Percentiles rank a stretch among this genome's conserved stretches.
Evolutionary conservation across 139 green algal species (phyloP).

Genomic region (Closterium sp.): DNA sequence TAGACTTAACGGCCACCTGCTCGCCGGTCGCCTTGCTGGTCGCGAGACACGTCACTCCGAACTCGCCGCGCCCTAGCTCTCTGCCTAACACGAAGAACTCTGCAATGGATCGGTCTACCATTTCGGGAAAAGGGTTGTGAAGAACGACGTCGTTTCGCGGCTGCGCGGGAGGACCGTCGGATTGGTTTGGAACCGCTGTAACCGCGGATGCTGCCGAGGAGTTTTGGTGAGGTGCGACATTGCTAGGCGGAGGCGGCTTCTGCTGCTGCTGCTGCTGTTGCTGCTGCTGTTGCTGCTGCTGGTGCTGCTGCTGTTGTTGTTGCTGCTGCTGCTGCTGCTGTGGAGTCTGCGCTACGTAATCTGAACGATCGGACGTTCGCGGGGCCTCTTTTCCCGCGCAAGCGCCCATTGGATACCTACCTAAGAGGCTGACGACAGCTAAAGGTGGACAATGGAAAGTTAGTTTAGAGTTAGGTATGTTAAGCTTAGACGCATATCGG

Average conservation of each 20-base stretch:
- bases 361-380: not conserved
- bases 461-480: not conserved
- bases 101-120: not conserved
- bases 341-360: not conserved
- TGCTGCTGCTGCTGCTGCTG: not conserved
- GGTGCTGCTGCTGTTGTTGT: not conserved
- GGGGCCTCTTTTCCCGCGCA: not conserved
- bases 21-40: constrained; percentile 42
- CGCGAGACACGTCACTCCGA: constrained; percentile 39
- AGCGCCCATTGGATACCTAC: not conserved
- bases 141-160: not conserved
- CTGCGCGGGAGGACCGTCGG: not conserved
- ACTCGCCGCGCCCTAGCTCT: constrained; percentile 45
- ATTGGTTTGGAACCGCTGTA: not conserved
- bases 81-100: constrained; percentile 23
- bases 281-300: not conserved
- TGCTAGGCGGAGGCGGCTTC: not conserved
- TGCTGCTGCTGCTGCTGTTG: not conserved
- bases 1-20: constrained; percentile 83
- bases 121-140: not conserved
- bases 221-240: not conserved
- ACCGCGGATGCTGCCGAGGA: not conserved
- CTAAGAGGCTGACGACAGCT: not conserved
- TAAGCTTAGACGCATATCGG: not conserved
- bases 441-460: not conserved